Evolutionary conservation across 371 early-diverging fungal species (phyloP).

Genomic region (Nematocida sp.): DNA sequence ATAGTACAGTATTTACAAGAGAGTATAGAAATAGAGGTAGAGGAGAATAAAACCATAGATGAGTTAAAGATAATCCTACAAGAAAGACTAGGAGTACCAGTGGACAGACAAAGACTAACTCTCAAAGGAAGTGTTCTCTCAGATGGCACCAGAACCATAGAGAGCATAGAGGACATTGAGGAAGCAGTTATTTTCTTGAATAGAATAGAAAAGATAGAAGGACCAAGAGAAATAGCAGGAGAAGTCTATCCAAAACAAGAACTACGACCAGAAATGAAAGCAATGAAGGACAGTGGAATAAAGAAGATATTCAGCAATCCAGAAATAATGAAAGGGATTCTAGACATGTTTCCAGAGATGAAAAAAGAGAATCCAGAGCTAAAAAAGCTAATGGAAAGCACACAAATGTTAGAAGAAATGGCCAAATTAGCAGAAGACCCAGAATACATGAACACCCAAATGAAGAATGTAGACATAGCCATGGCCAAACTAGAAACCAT

Average conservation of each 20-base stretch:
- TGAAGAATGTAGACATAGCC: slow-evolving; percentile 65
- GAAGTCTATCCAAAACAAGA: slow-evolving; percentile 18
- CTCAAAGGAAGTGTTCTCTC: slow-evolving; percentile 51
- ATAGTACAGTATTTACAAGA: slow-evolving; percentile 54
- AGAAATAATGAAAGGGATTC: slow-evolving; percentile 58
- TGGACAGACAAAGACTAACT: slow-evolving; percentile 33
- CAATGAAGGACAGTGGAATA: slow-evolving; percentile 58
- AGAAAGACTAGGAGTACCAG: slow-evolving; percentile 33
- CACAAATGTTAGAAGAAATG: slow-evolving; percentile 61
- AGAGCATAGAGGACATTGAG: slow-evolving; percentile 38
- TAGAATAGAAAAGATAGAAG: slow-evolving; percentile 18
- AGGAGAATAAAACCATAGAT: slow-evolving; percentile 45
- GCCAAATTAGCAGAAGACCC: slow-evolving; percentile 60
- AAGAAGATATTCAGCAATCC: slow-evolving; percentile 63
- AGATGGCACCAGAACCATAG: slow-evolving; percentile 49
- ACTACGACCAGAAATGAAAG: not conserved
- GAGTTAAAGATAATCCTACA: slow-evolving; percentile 55
- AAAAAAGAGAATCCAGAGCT: slow-evolving; percentile 62
- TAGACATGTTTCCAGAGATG: slow-evolving; percentile 61
- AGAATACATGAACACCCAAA: slow-evolving; percentile 62
- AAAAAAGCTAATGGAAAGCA: slow-evolving; percentile 58
- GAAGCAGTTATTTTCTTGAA: slow-evolving; percentile 46
- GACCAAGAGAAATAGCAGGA: slow-evolving; percentile 21
- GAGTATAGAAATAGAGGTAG: slow-evolving; percentile 42
- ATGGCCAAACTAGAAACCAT: slow-evolving; percentile 65